Evolutionary conservation across 306 rosid genomes (phyloP), one percentile per base, ranked within the genome.

Genomic region (Ceratonia siliqua): DNA sequence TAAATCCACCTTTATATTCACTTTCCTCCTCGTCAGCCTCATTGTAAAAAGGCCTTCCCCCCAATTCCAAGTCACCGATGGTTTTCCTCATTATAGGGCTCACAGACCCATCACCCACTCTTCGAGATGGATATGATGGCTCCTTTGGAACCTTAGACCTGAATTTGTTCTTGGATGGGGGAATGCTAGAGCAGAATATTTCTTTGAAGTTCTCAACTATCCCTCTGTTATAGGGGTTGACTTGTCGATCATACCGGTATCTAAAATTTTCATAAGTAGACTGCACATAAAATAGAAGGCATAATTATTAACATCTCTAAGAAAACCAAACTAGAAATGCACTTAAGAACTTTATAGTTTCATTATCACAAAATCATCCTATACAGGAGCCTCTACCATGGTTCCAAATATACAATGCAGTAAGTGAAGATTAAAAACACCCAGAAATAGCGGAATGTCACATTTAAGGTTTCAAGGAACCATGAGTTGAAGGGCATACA

Each of bases 251-350:
- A 52, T 86, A 88, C 11, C 92, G 89, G 79, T 88, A 86, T 84
- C 86, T 88, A 70, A 86, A 90, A 73, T 90, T 88, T 82, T 90
- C 96, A 48, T 88, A 90, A 55, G 96, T 90, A 61, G 96, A 84
- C 96, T 90, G 88, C 82, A 70, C 49, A 74, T 43, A 50, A 48
- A 75, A 71, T 66, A 78, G 62, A 78, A 74, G 20, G 36, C 64
- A 33, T 41, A 41, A 17, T 70, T 62, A 58, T n/a, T 30, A 27
- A 25, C 55, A 36, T 0, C 18, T 22, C 45, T 43, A 45, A 21
- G 53, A 74, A 62, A 74, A 74, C 35, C 39, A 62, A 62, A 61
- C 70, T 35, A 59, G 43, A 62, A 22, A 76, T 28, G 68, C 42
- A 27, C 48, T 0, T 2, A 1, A 20, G 33, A 49, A 12, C 33